Evolutionary conservation across 179 eudicot genomes (phyloP).

Genomic region (Carnegiea gigantea): DNA sequence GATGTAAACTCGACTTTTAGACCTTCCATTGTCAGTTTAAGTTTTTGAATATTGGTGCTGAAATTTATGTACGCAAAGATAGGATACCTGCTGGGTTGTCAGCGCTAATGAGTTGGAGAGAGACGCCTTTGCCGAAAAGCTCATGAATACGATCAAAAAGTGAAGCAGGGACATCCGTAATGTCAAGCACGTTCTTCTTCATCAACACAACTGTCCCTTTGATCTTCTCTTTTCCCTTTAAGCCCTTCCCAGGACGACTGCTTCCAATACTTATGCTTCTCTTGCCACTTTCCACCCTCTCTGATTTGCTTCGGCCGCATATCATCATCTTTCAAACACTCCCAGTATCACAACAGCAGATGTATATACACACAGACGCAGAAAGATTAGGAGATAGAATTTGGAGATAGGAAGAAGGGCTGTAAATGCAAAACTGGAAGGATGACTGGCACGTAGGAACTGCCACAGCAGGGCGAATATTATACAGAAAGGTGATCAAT

Average conservation of each 20-base stretch:
- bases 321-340: conserved; percentile 15
- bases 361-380: too few species aligned
- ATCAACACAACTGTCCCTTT: conserved; percentile 53
- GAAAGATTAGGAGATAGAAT: too few species aligned
- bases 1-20: too few species aligned
- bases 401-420: background rate
- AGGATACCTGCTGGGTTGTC: conserved; percentile 25
- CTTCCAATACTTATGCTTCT: background rate
- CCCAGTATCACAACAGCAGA: too few species aligned
- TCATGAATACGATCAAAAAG: conserved; percentile 62
- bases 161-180: conserved; percentile 51
- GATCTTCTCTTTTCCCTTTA: conserved; percentile 28
- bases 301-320: conserved; percentile 13
- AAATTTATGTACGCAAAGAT: background rate
- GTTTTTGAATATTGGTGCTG: background rate
- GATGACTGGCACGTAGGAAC: background rate
- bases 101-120: conserved; percentile 65
- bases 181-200: conserved; percentile 69
- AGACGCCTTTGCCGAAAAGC: conserved; percentile 55
- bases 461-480: too few species aligned
- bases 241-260: background rate
- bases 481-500: too few species aligned
- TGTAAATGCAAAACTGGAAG: background rate
- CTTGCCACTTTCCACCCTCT: background rate
- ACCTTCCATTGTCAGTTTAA: too few species aligned